Evolutionary conservation across 75 land plant genomes (phyloP), one percentile per base, ranked within the genome.

Genomic region (Cupressus sempervirens): DNA sequence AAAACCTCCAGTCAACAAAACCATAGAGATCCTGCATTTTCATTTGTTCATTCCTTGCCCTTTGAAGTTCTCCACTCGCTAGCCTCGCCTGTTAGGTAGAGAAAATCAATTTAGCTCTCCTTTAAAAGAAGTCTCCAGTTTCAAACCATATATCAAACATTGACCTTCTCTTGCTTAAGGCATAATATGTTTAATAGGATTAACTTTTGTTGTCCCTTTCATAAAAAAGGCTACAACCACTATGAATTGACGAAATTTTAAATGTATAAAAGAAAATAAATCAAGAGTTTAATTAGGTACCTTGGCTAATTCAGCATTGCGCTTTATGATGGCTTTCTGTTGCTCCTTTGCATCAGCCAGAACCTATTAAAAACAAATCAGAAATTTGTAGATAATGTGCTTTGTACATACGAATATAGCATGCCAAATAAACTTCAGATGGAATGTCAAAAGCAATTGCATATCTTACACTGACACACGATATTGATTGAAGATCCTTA

Each of bases 1-100:
- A n/a, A 20, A 43, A 87, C 91, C 91, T 89, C 91, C 91, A 89
- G 77, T 89, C 91, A 52, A 89, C 89, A 54, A 88, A 54, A 77
- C 91, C 91, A 85, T 89, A 89, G n/a, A 89, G 68, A 45, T 85
- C 65, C 62, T 87, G 89, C 89, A 89, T 87, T 82, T 87, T 88
- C 67, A 67, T 81, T n/a, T 89, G 91, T 46, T 87, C 88, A 73
- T 82, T 84, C 77, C 83, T 84, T 29, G 86, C 89, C 65, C 85
- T 84, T 52, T 87, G 89, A 45, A 89, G 86, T 81, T 89, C 91
- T 74, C 91, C 91, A 85, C 88, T 89, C 72, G 84, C 89, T 73
- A 89, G 75, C 83, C 89, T 89, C 20, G 91, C 91, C 90, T 89
- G 88, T 46, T 29, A 70, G 74, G 35, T 72, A 36, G 36, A 72